Evolutionary conservation across 352 stramenopile species (phyloP).

Genomic region (Phytopythium vexans): DNA sequence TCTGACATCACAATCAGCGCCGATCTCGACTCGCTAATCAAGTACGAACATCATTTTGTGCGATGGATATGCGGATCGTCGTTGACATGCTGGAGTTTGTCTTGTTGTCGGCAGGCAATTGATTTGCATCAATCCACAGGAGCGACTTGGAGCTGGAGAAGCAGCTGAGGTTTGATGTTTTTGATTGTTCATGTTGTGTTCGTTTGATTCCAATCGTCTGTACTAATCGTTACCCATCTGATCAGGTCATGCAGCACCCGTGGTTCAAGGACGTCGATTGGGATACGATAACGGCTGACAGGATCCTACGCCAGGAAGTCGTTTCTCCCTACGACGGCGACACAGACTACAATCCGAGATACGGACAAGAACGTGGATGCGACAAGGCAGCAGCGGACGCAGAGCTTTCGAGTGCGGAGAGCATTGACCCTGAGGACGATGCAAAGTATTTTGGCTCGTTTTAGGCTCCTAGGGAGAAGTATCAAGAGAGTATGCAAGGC

Average conservation of each 20-base stretch:
- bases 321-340: conserved; percentile 28
- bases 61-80: background rate
- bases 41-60: conserved; percentile 10
- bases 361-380: background rate
- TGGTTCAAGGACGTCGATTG: conserved; percentile 69
- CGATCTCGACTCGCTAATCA: conserved; percentile 25
- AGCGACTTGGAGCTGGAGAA: conserved; percentile 41
- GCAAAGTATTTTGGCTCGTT: conserved; percentile 72
- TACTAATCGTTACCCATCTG: background rate
- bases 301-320: conserved; percentile 5
- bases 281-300: conserved; percentile 19
- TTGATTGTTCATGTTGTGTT: background rate
- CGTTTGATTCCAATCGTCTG: background rate
- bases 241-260: conserved; percentile 49
- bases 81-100: conserved; percentile 2
- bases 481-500: background rate
- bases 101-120: conserved; percentile 17
- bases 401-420: conserved; percentile 57
- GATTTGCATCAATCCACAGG: conserved; percentile 27
- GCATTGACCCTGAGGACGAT: conserved; percentile 65
- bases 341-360: conserved; percentile 23
- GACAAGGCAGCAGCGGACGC: background rate
- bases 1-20: conserved; percentile 3
- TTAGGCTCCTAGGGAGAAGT: conserved; percentile 15
- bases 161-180: conserved; percentile 20